Evolutionary conservation across 176 grass and related monocot genomes (phyloP).

Genomic region (Echinochloa phyllopogon): DNA sequence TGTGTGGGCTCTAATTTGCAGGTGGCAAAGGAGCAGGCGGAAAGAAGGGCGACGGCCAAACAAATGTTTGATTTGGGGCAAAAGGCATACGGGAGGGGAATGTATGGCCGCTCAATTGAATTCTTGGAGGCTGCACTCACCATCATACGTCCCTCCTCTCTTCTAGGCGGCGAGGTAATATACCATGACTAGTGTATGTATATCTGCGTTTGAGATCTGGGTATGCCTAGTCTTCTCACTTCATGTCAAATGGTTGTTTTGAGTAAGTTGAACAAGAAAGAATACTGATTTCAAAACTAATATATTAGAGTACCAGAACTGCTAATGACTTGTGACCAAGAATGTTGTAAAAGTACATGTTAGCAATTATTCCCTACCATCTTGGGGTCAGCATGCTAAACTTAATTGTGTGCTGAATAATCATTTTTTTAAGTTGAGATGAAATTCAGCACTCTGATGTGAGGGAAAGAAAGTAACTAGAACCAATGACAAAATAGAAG

Average conservation of each 20-base stretch:
- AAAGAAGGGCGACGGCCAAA: slow-evolving; percentile 75
- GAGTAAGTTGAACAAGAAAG: background rate
- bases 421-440: background rate
- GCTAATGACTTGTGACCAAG: background rate
- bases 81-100: slow-evolving; percentile 85
- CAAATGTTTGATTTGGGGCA: slow-evolving; percentile 96
- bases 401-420: background rate
- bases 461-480: background rate
- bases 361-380: background rate
- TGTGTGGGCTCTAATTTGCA: slow-evolving; percentile 30
- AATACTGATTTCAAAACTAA: background rate
- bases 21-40: slow-evolving; percentile 91
- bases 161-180: slow-evolving; percentile 92
- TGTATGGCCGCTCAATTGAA: slow-evolving; percentile 90
- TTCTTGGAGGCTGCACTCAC: slow-evolving; percentile 91
- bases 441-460: background rate
- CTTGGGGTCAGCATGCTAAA: background rate
- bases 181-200: background rate
- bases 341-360: background rate
- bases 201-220: background rate
- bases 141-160: slow-evolving; percentile 71
- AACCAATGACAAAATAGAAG: background rate
- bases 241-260: background rate
- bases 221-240: background rate
- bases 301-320: background rate